phyloP scores from a whole-genome alignment of 768 basidiomycete genomes.

The Xerocomellus chrysenteron region DNA sequence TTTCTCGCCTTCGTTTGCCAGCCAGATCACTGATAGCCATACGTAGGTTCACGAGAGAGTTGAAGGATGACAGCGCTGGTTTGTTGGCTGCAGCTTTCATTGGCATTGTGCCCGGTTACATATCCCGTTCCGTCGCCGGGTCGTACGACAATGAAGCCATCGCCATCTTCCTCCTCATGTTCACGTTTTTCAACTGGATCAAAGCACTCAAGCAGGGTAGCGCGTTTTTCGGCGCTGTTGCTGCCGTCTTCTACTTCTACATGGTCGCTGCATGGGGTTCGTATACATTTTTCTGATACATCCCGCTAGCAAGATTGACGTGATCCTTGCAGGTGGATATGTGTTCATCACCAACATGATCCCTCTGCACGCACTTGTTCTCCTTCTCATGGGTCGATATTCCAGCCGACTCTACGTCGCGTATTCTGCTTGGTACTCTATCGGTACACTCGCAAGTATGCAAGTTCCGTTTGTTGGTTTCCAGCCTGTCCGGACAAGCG shows the following conservation, averaged over 20 bases:
- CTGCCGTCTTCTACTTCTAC: conserved; percentile 98
- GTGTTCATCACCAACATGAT: conserved; percentile 99
- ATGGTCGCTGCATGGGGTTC: conserved; percentile 99
- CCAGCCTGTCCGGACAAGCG: conserved; percentile 95
- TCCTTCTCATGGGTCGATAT: conserved; percentile 95
- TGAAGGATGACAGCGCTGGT: conserved; percentile 94
- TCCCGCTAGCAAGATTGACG: conserved; percentile 6
- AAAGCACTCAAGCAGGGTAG: conserved; percentile 93
- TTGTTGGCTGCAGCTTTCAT: conserved; percentile 98
- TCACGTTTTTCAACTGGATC: conserved; percentile 97
- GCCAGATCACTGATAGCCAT: not conserved
- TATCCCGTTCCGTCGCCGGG: conserved; percentile 97
- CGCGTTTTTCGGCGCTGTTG: conserved; percentile 83
- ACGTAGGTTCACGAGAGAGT: conserved; percentile 90
- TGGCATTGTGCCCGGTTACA: conserved; percentile 96
- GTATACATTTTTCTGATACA: conserved; percentile 17
- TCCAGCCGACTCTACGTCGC: conserved; percentile 89
- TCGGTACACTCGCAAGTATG: conserved; percentile 97
- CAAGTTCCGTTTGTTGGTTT: conserved; percentile 99
- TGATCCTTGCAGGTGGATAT: conserved; percentile 69
- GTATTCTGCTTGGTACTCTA: conserved; percentile 97
- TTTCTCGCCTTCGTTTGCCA: not conserved
- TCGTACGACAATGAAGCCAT: conserved; percentile 99
- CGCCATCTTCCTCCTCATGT: conserved; percentile 99
- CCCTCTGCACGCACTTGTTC: conserved; percentile 90